phyloP scores from a whole-genome alignment of 148 eudicot species.

The Selenicereus undatus region DNA sequence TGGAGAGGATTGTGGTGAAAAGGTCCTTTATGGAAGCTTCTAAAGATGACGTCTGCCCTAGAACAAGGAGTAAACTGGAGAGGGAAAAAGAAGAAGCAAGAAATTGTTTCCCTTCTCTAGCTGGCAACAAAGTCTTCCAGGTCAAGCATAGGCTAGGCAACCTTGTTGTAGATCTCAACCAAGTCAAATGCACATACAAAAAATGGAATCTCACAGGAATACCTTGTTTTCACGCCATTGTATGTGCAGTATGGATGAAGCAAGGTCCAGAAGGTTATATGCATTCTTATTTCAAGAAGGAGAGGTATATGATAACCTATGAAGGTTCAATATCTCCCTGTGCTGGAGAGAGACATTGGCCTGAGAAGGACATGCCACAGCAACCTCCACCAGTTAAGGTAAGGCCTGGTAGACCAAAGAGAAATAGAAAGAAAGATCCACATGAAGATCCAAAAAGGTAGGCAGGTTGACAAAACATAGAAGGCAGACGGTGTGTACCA shows the following conservation, averaged over 20 bases:
- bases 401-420: neutral
- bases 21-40: too few relatives aligned
- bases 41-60: neutral
- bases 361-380: neutral
- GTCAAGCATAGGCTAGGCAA: neutral
- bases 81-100: neutral
- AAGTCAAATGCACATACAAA: neutral
- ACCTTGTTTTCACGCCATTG: neutral
- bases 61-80: neutral
- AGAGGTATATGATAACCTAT: neutral
- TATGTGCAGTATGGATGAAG: neutral
- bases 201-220: neutral
- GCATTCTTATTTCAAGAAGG: too few relatives aligned
- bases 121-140: neutral
- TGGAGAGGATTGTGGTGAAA: too few relatives aligned
- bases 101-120: neutral
- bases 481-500: too few relatives aligned
- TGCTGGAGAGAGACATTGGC: neutral
- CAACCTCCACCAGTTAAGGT: neutral
- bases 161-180: neutral
- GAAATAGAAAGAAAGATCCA: neutral
- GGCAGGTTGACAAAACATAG: neutral
- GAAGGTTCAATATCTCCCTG: neutral
- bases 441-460: neutral
- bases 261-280: neutral